A percentile compares a stretch with the other conserved stretches of the same genome.
Evolutionary conservation across 495 filamentous ascomycete genomes (phyloP).

Genomic region (Penicillium silybi): DNA sequence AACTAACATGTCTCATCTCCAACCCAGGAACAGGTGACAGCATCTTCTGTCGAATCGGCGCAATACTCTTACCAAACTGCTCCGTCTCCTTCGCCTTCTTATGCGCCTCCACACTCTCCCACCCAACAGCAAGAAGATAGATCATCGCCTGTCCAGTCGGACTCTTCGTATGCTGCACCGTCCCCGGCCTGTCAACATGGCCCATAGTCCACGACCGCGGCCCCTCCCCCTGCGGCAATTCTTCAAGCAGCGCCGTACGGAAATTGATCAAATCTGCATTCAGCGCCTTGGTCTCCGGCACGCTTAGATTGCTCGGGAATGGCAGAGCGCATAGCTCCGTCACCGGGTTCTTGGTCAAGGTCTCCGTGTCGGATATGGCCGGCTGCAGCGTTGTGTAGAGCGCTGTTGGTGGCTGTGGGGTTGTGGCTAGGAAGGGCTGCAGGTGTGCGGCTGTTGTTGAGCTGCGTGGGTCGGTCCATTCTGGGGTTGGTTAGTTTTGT

Average conservation of each 20-base stretch:
- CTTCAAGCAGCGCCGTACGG: conserved; percentile 28
- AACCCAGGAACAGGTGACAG: conserved; percentile 31
- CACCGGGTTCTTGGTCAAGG: conserved; percentile 35
- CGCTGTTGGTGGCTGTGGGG: conserved; percentile 11
- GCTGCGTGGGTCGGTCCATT: conserved; percentile 37
- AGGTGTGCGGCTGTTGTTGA: conserved; percentile 18
- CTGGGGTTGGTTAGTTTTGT: conserved; percentile 12
- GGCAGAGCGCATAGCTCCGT: conserved; percentile 36
- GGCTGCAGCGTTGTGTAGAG: conserved; percentile 36
- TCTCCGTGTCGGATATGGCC: conserved; percentile 24
- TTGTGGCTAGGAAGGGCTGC: conserved; percentile 24
- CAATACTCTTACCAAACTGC: conserved; percentile 39
- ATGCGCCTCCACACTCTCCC: conserved; percentile 53
- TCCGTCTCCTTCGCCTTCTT: conserved; percentile 41
- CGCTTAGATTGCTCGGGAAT: conserved; percentile 27
- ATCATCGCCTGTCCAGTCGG: conserved; percentile 35
- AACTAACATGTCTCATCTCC: conserved; percentile 44
- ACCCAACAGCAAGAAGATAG: conserved; percentile 45
- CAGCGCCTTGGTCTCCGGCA: conserved; percentile 19
- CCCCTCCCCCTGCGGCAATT: conserved; percentile 27
- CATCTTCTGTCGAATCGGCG: conserved; percentile 35
- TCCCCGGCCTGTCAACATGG: conserved; percentile 39
- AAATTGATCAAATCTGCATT: conserved; percentile 30
- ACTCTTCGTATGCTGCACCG: conserved; percentile 31
- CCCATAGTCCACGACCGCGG: conserved; percentile 43